Evolutionary conservation across 1,284 basidiomycete species (phyloP), one percentile per base, ranked within the genome.

Genomic region (Rhodotorula sp.): DNA sequence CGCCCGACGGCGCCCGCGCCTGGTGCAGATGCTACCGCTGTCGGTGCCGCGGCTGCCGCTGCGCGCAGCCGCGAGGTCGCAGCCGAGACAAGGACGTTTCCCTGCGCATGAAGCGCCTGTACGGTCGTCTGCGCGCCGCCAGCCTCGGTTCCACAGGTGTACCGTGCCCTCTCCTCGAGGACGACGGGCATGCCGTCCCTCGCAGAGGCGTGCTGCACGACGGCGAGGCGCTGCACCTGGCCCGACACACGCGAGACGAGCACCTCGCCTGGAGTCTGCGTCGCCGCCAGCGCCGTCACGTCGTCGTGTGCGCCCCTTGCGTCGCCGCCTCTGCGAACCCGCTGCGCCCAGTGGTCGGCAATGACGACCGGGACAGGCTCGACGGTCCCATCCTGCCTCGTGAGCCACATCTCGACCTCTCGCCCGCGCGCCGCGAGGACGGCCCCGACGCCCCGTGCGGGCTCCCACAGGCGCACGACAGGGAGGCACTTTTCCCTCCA

Each of bases 241-340:
- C 72, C 72, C 7, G 66, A 63, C 13, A 67, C 62, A 9, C 68
- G 49, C 45, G 59, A 25, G 45, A 70, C 58, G 41, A 68, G 34
- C 16, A 73, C 12, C 17, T 73, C 65, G 23, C 64, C 64, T 3
- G 48, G n/a, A 0, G 44, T n/a, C 0, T 8, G 13, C 4, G 62
- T 55, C 25, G 16, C 45, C 8, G 66, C 45, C 12, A 73, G 23
- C 5, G 68, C 62, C 4, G 72, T 70, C 27, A 73, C 55, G 41
- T 70, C 72, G 12, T 70, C 59, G 7, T 49, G 45, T 0, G 54
- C 62, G 44, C 59, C 53, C 3, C 48, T 5, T 3, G 13, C 48
- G 2, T 21, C 49, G 7, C 25, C 50, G 5, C 27, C 19, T 34
- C 16, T 45, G 42, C 16, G 12, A 21, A 16, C 23, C 42, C 58